Evolutionary conservation across 148 eudicot species (phyloP).

Genomic region (Nepenthes gracilis): DNA sequence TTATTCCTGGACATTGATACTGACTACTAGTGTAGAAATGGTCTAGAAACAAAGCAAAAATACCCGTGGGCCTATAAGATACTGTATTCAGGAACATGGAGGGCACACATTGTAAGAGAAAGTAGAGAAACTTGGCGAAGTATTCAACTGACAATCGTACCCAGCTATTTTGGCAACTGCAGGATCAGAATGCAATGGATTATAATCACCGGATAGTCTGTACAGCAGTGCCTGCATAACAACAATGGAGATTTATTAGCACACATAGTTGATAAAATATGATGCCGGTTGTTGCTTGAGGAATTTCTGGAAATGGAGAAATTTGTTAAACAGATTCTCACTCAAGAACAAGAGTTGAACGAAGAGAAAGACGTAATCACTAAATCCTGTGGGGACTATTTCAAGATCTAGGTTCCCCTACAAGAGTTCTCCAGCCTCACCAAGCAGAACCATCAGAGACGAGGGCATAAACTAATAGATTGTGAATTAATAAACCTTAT

Average conservation of each 20-base stretch:
- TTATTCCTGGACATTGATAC: too few species aligned
- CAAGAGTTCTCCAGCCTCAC: too few species aligned
- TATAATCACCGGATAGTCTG: constrained; percentile 98
- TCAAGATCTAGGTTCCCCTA: too few species aligned
- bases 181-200: constrained; percentile 92
- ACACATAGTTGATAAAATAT: too few species aligned
- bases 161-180: constrained; percentile 62
- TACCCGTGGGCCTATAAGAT: too few species aligned
- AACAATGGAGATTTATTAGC: background rate
- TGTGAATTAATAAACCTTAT: too few species aligned
- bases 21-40: too few species aligned
- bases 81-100: background rate
- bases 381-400: too few species aligned
- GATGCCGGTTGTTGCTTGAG: background rate
- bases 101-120: background rate
- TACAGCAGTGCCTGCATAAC: constrained; percentile 74
- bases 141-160: constrained; percentile 17
- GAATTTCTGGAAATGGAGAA: background rate
- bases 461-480: too few species aligned
- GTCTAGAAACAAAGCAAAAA: too few species aligned
- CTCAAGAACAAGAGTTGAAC: background rate
- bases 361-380: background rate
- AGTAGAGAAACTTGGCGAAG: background rate
- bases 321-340: background rate
- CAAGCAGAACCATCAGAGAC: too few species aligned